A percentile compares a stretch with the other conserved stretches of the same genome.
Evolutionary conservation across 2,329 filamentous ascomycete genomes (phyloP).

Genomic region (Dothideomycetidae sp.): DNA sequence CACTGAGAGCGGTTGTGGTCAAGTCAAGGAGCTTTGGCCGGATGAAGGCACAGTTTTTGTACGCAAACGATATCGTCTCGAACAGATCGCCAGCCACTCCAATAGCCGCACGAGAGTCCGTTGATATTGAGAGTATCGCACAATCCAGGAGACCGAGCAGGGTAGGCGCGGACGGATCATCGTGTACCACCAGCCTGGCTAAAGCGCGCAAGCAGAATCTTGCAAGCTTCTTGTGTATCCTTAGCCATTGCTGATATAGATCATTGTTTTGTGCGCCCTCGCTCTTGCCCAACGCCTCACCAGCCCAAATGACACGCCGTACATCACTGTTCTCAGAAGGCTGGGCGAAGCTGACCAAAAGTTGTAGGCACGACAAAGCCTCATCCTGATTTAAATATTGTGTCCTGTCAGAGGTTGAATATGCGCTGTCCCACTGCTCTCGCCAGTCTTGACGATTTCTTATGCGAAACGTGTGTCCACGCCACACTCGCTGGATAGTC

Average conservation of each 20-base stretch:
- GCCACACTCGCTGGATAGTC: conserved; percentile 67
- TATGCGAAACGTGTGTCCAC: conserved; percentile 54
- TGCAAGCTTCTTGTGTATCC: conserved; percentile 29
- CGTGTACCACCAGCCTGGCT: neutral
- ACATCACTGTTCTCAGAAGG: conserved; percentile 26
- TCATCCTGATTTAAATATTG: conserved; percentile 27
- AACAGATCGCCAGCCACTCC: neutral
- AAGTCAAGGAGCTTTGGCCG: neutral
- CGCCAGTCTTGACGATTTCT: conserved; percentile 44
- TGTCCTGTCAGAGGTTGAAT: conserved; percentile 18
- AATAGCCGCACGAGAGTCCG: neutral
- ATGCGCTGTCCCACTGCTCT: conserved; percentile 44
- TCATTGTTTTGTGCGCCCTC: conserved; percentile 14
- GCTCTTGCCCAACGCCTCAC: conserved; percentile 24
- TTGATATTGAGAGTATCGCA: neutral
- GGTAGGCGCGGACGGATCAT: neutral
- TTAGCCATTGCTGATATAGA: conserved; percentile 25
- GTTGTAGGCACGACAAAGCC: conserved; percentile 27
- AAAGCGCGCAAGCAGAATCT: conserved; percentile 25
- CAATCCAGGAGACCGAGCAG: neutral
- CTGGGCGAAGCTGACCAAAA: conserved; percentile 31
- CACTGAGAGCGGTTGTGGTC: conserved; percentile 14
- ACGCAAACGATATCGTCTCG: neutral
- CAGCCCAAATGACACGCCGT: conserved; percentile 27
- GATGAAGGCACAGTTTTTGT: neutral